Evolutionary conservation across 2,329 filamentous ascomycete genomes (phyloP), one percentile per base, ranked within the genome.

Genomic region (Thelonectria olida): DNA sequence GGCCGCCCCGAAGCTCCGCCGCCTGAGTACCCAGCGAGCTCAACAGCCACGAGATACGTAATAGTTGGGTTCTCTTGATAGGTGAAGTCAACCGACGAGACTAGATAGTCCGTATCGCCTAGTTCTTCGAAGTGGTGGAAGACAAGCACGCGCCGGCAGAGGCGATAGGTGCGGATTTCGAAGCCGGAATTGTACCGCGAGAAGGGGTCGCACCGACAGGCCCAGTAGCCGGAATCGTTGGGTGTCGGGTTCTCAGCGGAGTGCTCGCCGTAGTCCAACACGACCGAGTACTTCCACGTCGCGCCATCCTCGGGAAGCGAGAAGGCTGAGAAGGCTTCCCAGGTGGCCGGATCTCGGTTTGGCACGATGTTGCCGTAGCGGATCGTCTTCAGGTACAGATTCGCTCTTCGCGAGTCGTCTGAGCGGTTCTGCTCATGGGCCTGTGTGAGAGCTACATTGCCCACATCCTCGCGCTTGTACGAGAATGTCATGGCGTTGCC

Each of bases 101-200:
- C 47, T 10, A 49, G 22, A 13, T 34, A 49, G 36, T 49, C 27
- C 19, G 17, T 15, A 4, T 9, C 13, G 27, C 47, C 8, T 13
- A 49, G 47, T 15, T 36, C 34, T 7, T 36, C 7, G 10, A 58
- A 52, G 25, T 58, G 55, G 17, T 58, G 48, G 28, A 58, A 58
- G 39, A 52, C 45, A 10, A 58, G 48, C 2, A 58, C 47, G 7
- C 55, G 19, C 4, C 28, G 47, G 19, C 55, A 58, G 13, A 58
- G 22, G 10, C 55, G 55, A 36, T 58, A 58, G 17, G 55, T 58
- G 22, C 55, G 39, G 3, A 51, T 20, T 31, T 59, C 54, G 27
- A 57, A 44, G 28, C 31, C 34, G 6, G 45, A n/a, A 8, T 41
- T n/a, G 8, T 27, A 44, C 6, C 17, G 25, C 1, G 39, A 55